Conservation (phyloP, 148 eudicot species). For the Rhododendron ferrugineum region DNA sequence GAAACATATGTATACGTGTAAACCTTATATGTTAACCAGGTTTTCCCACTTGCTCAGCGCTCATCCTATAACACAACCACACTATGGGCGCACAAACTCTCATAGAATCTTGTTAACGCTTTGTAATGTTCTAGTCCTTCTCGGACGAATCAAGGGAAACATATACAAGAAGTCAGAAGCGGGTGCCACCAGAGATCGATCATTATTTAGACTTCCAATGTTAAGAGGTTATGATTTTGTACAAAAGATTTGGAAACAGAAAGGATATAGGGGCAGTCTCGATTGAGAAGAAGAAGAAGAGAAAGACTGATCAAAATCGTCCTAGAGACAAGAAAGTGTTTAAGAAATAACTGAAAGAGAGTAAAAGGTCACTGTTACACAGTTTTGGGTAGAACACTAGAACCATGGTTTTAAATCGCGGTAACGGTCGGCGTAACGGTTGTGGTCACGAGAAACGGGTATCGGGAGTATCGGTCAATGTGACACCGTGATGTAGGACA, state of each 20-base stretch:
- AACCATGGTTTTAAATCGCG: no score
- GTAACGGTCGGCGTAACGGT: no score
- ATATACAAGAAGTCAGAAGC: not conserved
- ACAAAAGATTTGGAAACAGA: not conserved
- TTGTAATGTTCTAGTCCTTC: not conserved
- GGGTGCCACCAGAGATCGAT: not conserved
- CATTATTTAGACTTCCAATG: not conserved
- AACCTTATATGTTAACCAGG: not conserved
- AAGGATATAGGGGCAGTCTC: not conserved
- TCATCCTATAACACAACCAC: not conserved
- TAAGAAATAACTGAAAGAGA: not conserved
- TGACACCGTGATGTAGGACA: no score
- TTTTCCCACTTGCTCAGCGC: not conserved
- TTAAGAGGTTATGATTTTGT: not conserved
- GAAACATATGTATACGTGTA: not conserved
- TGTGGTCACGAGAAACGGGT: no score
- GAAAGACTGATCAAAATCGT: not conserved
- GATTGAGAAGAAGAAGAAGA: not conserved
- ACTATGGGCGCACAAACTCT: not conserved
- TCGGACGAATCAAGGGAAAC: not conserved
- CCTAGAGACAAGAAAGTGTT: not conserved
- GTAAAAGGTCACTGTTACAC: not conserved
- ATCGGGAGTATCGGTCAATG: no score
- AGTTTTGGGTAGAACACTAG: no score
- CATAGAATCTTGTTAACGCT: not conserved